phyloP scores from a whole-genome alignment of 2,329 filamentous ascomycete genomes.

The Cercospora zeae-maydis region DNA sequence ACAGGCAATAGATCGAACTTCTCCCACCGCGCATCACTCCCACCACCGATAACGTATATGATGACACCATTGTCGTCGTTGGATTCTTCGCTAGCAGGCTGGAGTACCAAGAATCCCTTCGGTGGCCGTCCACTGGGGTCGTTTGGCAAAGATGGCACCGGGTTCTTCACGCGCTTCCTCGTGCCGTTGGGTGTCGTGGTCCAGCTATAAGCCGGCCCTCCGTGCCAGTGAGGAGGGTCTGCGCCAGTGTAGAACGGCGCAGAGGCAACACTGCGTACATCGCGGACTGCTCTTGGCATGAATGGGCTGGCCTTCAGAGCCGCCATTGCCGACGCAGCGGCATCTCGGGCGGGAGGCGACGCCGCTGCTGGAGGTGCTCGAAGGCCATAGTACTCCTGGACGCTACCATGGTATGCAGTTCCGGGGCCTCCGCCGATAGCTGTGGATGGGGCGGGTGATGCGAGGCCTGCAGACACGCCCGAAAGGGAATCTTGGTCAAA shows the following conservation, averaged over 20 bases:
- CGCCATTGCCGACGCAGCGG: constrained; percentile 27
- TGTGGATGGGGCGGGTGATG: constrained; percentile 26
- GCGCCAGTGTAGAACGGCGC: constrained; percentile 80
- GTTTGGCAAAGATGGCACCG: constrained; percentile 49
- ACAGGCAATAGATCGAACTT: constrained; percentile 32
- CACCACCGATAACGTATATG: constrained; percentile 36
- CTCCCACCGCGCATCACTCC: constrained; percentile 37
- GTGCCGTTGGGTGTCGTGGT: constrained; percentile 39
- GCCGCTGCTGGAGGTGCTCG: constrained; percentile 31
- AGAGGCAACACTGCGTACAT: constrained; percentile 80
- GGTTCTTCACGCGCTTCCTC: constrained; percentile 31
- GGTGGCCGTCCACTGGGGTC: constrained; percentile 58
- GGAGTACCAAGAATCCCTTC: constrained; percentile 84
- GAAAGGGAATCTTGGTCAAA: constrained; percentile 27
- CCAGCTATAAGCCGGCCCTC: constrained; percentile 28
- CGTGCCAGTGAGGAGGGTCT: constrained; percentile 52
- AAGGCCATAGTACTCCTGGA: constrained; percentile 37
- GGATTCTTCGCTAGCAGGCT: constrained; percentile 19
- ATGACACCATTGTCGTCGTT: constrained; percentile 28
- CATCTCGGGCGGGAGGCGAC: constrained; percentile 23
- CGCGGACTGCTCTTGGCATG: constrained; percentile 80
- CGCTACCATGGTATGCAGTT: constrained; percentile 29
- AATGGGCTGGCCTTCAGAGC: constrained; percentile 34
- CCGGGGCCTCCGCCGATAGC: constrained; percentile 16
- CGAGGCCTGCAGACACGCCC: constrained; percentile 25